Evolutionary conservation across 2,329 filamentous ascomycete species (phyloP), one percentile per base, ranked within the genome.

Genomic region (Harringtonia aguacate): DNA sequence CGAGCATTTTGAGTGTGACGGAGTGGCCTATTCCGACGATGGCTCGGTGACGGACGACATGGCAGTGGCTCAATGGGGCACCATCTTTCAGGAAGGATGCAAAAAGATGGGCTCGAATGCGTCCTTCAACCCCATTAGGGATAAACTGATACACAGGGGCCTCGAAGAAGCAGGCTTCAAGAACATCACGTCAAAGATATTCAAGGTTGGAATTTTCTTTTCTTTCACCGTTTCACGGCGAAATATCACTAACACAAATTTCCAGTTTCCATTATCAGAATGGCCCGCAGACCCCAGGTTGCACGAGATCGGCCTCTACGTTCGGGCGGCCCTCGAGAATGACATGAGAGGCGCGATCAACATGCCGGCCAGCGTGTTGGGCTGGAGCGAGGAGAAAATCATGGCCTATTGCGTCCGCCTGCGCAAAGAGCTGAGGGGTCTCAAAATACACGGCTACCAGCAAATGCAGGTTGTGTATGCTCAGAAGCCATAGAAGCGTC

Each of bases 151-250:
- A 46, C 61, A 56, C 4, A 75, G 67, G 63, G 56, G 51, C 8
- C 73, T 79, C 58, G 64, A 68, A 53, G 67, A 72, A 29, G 68
- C 72, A 1, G 77, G 77, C 0, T 80, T 77, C 46, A 64, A 70
- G 3, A 72, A 79, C 44, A 68, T 80, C 14, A 61, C 71, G 37
- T 68, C 75, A 50, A 63, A 66, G 30, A 55, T 70, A 14, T 66
- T 64, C 50, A 76, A 74, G 56, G 62, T 79, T 24, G 21, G 24
- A 29, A 5, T 17, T 29, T 33, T 15, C n/a, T 18, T 24, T 18
- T 24, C 3, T 22, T 15, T 27, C 29, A 22, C 29, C 35, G 9
- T 22, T 39, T 6, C 37, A 18, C 18, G 34, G 29, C 4, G 24
- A 27, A 27, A 27, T 27, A 7, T 27, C 24, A 10, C 24, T 27